A percentile compares a stretch with the other conserved stretches of the same genome.
Conservation (phyloP, 2,329 filamentous ascomycete genomes). For the Xylariales sp. region DNA sequence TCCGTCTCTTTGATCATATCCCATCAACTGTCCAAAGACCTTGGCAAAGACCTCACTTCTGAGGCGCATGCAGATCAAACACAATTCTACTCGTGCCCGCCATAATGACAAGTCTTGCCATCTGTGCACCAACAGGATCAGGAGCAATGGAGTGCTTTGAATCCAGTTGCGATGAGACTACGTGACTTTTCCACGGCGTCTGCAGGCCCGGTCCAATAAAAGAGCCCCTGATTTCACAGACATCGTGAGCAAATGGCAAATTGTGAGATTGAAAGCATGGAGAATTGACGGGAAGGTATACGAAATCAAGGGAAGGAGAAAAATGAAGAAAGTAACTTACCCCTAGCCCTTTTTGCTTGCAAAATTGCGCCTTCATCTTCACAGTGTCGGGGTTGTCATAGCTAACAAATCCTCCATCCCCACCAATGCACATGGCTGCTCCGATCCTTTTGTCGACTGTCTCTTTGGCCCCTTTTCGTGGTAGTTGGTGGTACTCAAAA, state of each 20-base stretch:
- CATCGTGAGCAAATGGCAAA: background rate
- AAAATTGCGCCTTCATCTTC: conserved; percentile 68
- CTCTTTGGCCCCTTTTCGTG: conserved; percentile 58
- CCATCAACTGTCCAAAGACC: background rate
- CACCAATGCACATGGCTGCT: conserved; percentile 68
- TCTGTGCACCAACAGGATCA: no score
- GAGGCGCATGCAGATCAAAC: no score
- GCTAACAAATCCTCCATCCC: conserved; percentile 71
- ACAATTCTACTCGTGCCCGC: no score
- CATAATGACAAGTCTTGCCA: no score
- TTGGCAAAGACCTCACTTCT: background rate
- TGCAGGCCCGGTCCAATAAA: conserved; percentile 76
- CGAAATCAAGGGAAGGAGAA: conserved; percentile 7
- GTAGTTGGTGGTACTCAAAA: conserved; percentile 71
- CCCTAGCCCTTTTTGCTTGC: conserved; percentile 65
- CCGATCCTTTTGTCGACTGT: conserved; percentile 62
- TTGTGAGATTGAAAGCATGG: conserved; percentile 4
- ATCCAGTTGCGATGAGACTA: conserved; percentile 55
- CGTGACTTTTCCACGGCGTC: conserved; percentile 57
- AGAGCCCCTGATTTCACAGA: conserved; percentile 54
- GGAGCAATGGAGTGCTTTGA: conserved; percentile 51
- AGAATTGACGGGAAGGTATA: no score
- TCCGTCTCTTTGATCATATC: no score
- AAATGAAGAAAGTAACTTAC: conserved; percentile 33
- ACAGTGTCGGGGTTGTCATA: conserved; percentile 79